phyloP scores from a whole-genome alignment of 140 eudicot species.

The Ambrosia hybrid region DNA sequence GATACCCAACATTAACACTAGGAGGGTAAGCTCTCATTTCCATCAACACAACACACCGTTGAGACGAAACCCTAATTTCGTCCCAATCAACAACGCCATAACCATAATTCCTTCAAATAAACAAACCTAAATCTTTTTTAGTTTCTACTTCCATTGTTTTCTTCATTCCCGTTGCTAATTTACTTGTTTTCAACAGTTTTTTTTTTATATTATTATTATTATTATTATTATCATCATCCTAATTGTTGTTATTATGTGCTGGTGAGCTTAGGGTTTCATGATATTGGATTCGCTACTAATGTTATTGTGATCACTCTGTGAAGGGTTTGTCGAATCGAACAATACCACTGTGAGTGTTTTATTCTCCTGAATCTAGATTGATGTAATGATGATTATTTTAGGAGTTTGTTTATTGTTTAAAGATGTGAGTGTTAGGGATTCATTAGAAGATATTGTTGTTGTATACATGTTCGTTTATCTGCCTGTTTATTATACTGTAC shows the following conservation, averaged over 20 bases:
- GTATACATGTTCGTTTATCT: too few species aligned
- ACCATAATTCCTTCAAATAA: not conserved
- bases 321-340: not conserved
- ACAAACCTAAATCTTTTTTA: constrained; percentile 2
- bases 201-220: too few species aligned
- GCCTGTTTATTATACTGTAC: too few species aligned
- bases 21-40: constrained; percentile 11
- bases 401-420: not conserved
- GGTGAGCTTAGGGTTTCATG: constrained; percentile 27
- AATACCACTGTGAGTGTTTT: constrained; percentile 24
- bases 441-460: too few species aligned
- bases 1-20: too few species aligned
- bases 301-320: too few species aligned
- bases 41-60: constrained; percentile 9
- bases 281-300: not conserved
- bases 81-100: constrained; percentile 1
- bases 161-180: constrained; percentile 15
- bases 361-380: too few species aligned
- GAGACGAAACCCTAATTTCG: constrained; percentile 19
- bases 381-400: not conserved
- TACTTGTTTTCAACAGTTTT: constrained; percentile 9
- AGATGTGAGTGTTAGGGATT: too few species aligned
- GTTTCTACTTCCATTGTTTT: constrained; percentile 11
- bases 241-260: constrained; percentile 18
- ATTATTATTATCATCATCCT: too few species aligned